Evolutionary conservation across 2,329 filamentous ascomycete genomes (phyloP).

Genomic region (Xylariaceae sp.): DNA sequence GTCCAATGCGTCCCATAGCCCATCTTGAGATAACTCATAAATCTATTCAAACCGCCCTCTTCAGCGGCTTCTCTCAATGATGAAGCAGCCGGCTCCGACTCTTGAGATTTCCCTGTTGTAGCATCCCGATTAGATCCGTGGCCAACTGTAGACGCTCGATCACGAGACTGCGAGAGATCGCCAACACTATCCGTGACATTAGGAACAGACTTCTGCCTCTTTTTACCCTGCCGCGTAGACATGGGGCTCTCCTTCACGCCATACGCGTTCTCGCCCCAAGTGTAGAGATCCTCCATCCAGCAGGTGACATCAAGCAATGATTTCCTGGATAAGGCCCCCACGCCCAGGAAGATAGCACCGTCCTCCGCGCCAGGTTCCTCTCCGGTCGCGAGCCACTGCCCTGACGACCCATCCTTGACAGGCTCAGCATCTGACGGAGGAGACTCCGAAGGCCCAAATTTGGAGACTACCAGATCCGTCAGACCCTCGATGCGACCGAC

Average conservation of each 20-base stretch:
- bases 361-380: constrained; percentile 64
- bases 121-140: constrained; percentile 5
- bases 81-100: constrained; percentile 1
- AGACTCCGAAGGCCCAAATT: constrained; percentile 56
- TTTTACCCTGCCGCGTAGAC: constrained; percentile 52
- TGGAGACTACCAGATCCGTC: constrained; percentile 79
- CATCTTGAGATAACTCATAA: constrained; percentile 60
- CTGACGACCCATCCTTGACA: constrained; percentile 26
- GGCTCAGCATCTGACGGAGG: constrained; percentile 30
- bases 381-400: constrained; percentile 71
- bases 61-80: constrained; percentile 24
- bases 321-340: constrained; percentile 63
- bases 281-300: constrained; percentile 87
- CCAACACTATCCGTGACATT: constrained; percentile 6
- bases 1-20: constrained; percentile 65
- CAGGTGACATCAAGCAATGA: constrained; percentile 69
- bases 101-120: constrained; percentile 5
- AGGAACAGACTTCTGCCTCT: constrained; percentile 29
- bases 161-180: constrained; percentile 1
- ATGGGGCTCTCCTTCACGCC: constrained; percentile 75
- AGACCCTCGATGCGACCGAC: constrained; percentile 74
- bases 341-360: constrained; percentile 79
- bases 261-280: constrained; percentile 77
- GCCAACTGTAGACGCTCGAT: constrained; percentile 10
- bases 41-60: constrained; percentile 44